A percentile compares a stretch with the other conserved stretches of the same genome.
Conservation (phyloP, 345 rosid genomes). For the Aegle marmelos region DNA sequence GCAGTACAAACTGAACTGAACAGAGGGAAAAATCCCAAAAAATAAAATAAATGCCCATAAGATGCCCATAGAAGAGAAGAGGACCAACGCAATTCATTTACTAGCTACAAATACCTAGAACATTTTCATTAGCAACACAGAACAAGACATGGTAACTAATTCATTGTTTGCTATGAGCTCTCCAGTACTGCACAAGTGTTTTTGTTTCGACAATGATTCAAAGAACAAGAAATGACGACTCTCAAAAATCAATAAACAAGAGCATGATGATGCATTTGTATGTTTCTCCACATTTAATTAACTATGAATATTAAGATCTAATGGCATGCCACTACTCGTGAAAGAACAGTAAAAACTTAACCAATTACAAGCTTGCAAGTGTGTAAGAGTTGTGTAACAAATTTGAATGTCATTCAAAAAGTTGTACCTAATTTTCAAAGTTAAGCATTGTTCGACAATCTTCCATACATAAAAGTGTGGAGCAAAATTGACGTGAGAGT, state of each 20-base stretch:
- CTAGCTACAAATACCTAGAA: neutral
- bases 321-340: neutral
- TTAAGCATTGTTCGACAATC: neutral
- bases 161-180: neutral
- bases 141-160: neutral
- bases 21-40: neutral
- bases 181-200: neutral
- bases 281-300: neutral
- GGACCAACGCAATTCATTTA: neutral
- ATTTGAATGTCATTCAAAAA: neutral
- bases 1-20: conserved; percentile 57
- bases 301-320: neutral
- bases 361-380: neutral
- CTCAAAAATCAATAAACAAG: neutral
- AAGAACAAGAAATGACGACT: neutral
- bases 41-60: neutral
- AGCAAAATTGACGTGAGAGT: neutral
- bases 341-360: neutral
- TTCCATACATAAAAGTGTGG: neutral
- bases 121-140: neutral
- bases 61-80: neutral
- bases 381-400: neutral
- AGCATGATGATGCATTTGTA: neutral
- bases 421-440: neutral
- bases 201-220: neutral